phyloP scores from a whole-genome alignment of 2,329 filamentous ascomycete species.

The Paraphoma chrysanthemicola region DNA sequence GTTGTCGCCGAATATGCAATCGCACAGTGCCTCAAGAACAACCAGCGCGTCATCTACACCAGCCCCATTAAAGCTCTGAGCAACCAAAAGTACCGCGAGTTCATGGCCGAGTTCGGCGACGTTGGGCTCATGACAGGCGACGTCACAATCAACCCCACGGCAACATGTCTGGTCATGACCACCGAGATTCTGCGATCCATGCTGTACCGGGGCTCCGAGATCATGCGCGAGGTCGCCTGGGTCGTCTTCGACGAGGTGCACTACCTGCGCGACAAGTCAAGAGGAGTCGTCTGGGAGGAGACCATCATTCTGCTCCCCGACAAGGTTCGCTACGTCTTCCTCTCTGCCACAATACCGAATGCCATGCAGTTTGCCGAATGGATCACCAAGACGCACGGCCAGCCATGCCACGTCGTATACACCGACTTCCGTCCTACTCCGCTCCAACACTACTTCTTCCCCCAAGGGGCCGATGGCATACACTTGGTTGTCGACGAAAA shows the following conservation, averaged over 20 bases:
- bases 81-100: slow-evolving; percentile 98
- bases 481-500: slow-evolving; percentile 96
- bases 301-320: slow-evolving; percentile 97
- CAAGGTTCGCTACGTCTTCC: slow-evolving; percentile 98
- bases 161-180: slow-evolving; percentile 98
- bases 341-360: slow-evolving; percentile 98
- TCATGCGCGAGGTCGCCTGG: slow-evolving; percentile 99
- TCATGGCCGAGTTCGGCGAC: slow-evolving; percentile 93
- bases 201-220: slow-evolving; percentile 97
- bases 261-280: slow-evolving; percentile 91
- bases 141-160: slow-evolving; percentile 98
- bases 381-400: slow-evolving; percentile 97
- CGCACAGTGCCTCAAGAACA: slow-evolving; percentile 94
- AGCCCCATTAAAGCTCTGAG: slow-evolving; percentile 98
- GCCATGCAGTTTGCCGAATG: slow-evolving; percentile 99
- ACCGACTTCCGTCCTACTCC: slow-evolving; percentile 98
- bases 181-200: slow-evolving; percentile 99
- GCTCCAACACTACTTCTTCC: slow-evolving; percentile 97
- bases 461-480: slow-evolving; percentile 88
- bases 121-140: slow-evolving; percentile 98
- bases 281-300: slow-evolving; percentile 99
- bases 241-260: slow-evolving; percentile 99
- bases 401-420: slow-evolving; percentile 98
- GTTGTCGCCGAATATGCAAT: slow-evolving; percentile 98
- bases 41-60: slow-evolving; percentile 98